A percentile compares a stretch with the other conserved stretches of the same genome.
Conservation (phyloP, 345 rosid genomes). For the Bruguiera gymnorhiza region DNA sequence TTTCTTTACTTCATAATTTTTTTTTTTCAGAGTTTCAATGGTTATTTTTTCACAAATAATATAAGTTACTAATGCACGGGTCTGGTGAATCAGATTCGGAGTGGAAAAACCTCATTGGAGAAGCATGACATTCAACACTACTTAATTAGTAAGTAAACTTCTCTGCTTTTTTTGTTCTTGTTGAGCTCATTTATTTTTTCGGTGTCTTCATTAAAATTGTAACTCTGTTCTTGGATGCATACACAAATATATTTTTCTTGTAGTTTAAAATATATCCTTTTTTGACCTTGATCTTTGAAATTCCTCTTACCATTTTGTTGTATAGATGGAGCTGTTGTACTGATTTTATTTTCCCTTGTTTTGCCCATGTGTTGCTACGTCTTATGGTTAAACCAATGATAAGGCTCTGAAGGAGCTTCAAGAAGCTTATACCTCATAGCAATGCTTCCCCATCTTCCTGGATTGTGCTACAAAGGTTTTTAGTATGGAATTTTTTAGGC, state of each 20-base stretch:
- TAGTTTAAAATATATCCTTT: no score
- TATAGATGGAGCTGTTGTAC: neutral
- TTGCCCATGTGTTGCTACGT: neutral
- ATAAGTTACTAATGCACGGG: conserved; percentile 38
- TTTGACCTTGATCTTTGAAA: neutral
- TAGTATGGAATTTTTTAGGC: neutral
- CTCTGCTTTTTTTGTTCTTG: no score
- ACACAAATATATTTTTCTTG: no score
- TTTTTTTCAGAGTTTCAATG: neutral
- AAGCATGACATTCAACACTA: conserved; percentile 76
- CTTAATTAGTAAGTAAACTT: conserved; percentile 26
- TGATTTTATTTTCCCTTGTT: neutral
- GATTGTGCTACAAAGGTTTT: conserved; percentile 66
- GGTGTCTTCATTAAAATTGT: no score
- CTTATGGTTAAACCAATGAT: conserved; percentile 79
- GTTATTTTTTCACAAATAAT: conserved; percentile 10
- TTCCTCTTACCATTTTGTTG: neutral
- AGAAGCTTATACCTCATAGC: conserved; percentile 75
- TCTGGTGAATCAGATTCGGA: conserved; percentile 62
- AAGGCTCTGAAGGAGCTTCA: conserved; percentile 77
- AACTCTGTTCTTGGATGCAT: no score
- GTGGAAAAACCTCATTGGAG: conserved; percentile 52
- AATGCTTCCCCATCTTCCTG: conserved; percentile 77
- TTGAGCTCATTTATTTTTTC: no score
- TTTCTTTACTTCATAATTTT: neutral